Conservation (phyloP, 169 alveolate genomes). For the Eimeria falciformis region DNA sequence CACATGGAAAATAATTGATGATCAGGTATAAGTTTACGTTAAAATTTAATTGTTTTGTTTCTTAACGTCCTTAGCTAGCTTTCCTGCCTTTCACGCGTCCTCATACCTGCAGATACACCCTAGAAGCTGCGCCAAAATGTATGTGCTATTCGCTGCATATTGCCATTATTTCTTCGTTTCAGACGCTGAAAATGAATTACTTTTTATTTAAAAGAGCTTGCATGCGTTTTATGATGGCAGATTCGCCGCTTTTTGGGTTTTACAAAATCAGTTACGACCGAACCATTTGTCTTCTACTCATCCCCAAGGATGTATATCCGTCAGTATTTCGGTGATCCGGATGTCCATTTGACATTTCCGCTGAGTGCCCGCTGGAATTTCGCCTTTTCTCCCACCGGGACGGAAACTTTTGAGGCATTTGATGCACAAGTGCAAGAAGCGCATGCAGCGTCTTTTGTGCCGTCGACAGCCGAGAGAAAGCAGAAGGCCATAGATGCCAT, state of each 20-base stretch:
- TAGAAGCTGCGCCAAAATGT: background rate
- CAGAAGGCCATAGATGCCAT: slow-evolving; percentile 4
- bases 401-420: slow-evolving; percentile 23
- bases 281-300: slow-evolving; percentile 88
- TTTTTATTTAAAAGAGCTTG: background rate
- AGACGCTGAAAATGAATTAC: background rate
- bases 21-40: slow-evolving; percentile 88
- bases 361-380: slow-evolving; percentile 84
- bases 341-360: slow-evolving; percentile 84
- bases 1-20: slow-evolving; percentile 89
- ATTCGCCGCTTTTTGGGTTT: slow-evolving; percentile 83
- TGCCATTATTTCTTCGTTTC: background rate
- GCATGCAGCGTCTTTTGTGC: background rate
- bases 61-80: slow-evolving; percentile 3
- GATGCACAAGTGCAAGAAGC: slow-evolving; percentile 40
- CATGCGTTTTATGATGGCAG: slow-evolving; percentile 67
- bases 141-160: background rate
- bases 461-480: background rate
- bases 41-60: slow-evolving; percentile 79
- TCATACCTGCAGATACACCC: too few relatives aligned
- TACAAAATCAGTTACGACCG: slow-evolving; percentile 85
- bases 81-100: background rate
- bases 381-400: slow-evolving; percentile 87
- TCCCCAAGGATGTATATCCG: slow-evolving; percentile 84
- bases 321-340: slow-evolving; percentile 89